phyloP scores from a whole-genome alignment of 805 yeast genomes.

The Saturnispora besseyi region DNA sequence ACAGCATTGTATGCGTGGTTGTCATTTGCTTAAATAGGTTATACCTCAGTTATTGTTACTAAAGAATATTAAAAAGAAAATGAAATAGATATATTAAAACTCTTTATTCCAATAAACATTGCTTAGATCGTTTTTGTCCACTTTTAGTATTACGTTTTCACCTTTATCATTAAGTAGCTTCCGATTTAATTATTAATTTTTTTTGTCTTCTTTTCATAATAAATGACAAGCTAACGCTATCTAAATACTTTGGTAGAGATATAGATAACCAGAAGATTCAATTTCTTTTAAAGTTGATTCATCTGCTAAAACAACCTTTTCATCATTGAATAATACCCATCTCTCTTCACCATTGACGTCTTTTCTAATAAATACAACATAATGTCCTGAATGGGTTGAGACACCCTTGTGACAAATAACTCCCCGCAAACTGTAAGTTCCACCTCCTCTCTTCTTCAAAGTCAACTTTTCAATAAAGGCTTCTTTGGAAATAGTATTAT shows the following conservation, averaged over 20 bases:
- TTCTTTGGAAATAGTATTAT: conserved; percentile 8
- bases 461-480: conserved; percentile 12
- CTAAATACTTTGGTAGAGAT: conserved; percentile 26
- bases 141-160: neutral
- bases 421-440: conserved; percentile 42
- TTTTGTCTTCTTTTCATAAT: neutral
- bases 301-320: conserved; percentile 62
- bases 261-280: conserved; percentile 40
- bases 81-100: neutral
- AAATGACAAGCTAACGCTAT: neutral
- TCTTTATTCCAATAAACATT: neutral
- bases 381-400: conserved; percentile 87
- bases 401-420: conserved; percentile 85
- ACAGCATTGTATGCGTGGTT: no score
- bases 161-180: neutral
- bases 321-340: conserved; percentile 86
- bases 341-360: conserved; percentile 30
- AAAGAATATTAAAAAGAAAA: neutral
- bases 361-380: conserved; percentile 65
- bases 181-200: neutral
- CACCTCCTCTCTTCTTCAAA: neutral
- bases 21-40: neutral
- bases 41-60: neutral
- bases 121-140: neutral
- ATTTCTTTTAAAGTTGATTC: conserved; percentile 35